Base-by-base conservation (phyloP, 2,329 filamentous ascomycete species). In the Fusarium tupiense region DNA sequence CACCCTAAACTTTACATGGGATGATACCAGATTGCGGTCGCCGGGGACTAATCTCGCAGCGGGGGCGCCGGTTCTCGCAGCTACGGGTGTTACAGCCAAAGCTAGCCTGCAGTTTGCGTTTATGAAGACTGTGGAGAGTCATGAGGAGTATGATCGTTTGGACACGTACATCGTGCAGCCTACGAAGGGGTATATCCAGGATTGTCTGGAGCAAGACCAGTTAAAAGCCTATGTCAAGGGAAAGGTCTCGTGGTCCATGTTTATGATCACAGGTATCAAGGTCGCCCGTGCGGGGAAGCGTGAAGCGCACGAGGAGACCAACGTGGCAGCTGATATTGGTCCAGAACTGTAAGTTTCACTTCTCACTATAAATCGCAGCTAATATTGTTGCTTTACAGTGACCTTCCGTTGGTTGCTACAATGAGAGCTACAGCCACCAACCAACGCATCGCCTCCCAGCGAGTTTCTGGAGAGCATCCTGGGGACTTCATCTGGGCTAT, bases 351-450 rank as follows among this genome's bases (percentile, higher is more conserved):
- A 6, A 29, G 22, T 35, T 1, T 4, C 1, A 19, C 8, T 8
- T 47, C 2, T 17, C 14, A 6, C 1, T 2, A 17, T 3, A 3
- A n/a, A 0, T 31, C 2, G 3, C 9, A 19, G 3, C 0, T 19
- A 2, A 33, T n/a, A 8, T 8, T 24, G 22, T 43, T 2, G 8
- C 2, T 26, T 3, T 6, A 12, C 1, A 61, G 60, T 0, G 60
- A 62, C 5, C 14, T 62, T 4, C 60, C 40, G 2, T 2, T 35
- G 1, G 17, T 62, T 2, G 60, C 60, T 0, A 58, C 60, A 8
- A 24, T 46, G n/a, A 8, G 17, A 8, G 60, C 60, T 14, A 62
- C 31, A 3, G 50, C 20, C 0, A 62, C 31, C 4, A 43, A 22
- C 0, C 8, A 38, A 14, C 50, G 31, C 3, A 24, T 33, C 5